Percentiles rank a stretch among this genome's conserved stretches.
These are phyloP conservation scores for Gleditsia sinensis DNA, from an alignment of 306 rosid species.

Conservation along the genomic window DNA sequence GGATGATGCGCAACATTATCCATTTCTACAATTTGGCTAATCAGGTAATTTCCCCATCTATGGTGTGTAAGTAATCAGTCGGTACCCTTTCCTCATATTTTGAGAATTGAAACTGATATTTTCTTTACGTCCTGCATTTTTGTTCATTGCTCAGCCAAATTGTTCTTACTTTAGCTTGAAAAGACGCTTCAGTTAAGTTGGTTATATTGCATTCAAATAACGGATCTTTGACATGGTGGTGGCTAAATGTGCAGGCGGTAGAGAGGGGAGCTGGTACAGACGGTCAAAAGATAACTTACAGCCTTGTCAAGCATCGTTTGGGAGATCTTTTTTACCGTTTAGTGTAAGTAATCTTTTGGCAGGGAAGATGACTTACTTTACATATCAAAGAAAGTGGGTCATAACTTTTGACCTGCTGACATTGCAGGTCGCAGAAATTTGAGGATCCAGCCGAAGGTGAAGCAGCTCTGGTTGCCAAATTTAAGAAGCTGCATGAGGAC, in stretches of 20 bases:
- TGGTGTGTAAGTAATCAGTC: constrained; percentile 19
- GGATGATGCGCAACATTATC: constrained; percentile 99
- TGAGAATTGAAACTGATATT: not conserved
- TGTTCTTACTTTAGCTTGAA: not conserved
- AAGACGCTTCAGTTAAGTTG: constrained; percentile 3
- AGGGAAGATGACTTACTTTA: constrained; percentile 7
- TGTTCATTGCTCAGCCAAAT: constrained; percentile 18
- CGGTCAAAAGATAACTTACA: constrained; percentile 89
- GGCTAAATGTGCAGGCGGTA: constrained; percentile 70
- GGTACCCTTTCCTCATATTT: not conserved
- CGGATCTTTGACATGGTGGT: constrained; percentile 24
- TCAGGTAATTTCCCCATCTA: constrained; percentile 57
- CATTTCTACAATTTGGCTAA: constrained; percentile 97
- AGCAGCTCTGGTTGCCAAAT: constrained; percentile 70
- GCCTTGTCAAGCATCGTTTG: constrained; percentile 86
- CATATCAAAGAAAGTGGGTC: constrained; percentile 21
- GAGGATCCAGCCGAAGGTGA: constrained; percentile 99
- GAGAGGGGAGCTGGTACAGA: constrained; percentile 98
- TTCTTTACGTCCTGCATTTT: not conserved
- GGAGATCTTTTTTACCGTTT: constrained; percentile 97
- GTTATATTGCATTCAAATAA: constrained; percentile 12
- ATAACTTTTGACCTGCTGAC: constrained; percentile 25
- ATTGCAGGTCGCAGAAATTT: constrained; percentile 91
- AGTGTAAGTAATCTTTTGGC: constrained; percentile 67
- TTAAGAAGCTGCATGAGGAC: constrained; percentile 83